A percentile compares a stretch with the other conserved stretches of the same genome.
Evolutionary conservation across 768 basidiomycete genomes (phyloP).

Genomic region (Xerocomellus intermedius): DNA sequence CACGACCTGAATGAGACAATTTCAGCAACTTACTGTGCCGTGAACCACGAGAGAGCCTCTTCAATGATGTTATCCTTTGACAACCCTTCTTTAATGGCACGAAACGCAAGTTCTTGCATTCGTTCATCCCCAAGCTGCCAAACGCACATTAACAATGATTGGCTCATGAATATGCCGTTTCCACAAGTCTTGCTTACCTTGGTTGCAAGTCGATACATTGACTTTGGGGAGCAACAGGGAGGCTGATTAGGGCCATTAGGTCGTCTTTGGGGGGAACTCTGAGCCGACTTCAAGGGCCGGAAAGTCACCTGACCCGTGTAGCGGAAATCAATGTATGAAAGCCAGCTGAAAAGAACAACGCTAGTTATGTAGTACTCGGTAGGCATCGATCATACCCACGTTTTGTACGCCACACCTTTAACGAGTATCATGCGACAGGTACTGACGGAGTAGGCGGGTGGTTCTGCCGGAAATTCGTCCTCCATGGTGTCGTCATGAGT

Average conservation of each 20-base stretch:
- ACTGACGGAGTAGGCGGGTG: slow-evolving; percentile 24
- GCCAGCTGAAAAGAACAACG: slow-evolving; percentile 19
- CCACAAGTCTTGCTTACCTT: slow-evolving; percentile 16
- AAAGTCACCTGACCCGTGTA: slow-evolving; percentile 32
- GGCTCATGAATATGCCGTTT: not conserved
- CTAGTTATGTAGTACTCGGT: not conserved
- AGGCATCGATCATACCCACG: slow-evolving; percentile 16
- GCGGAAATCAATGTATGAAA: slow-evolving; percentile 29
- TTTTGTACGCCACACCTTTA: slow-evolving; percentile 28
- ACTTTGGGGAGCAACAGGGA: slow-evolving; percentile 35
- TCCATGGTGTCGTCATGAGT: not conserved
- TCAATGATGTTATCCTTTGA: slow-evolving; percentile 27
- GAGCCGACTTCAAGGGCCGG: slow-evolving; percentile 23
- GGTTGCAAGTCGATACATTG: slow-evolving; percentile 37
- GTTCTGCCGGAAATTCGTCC: not conserved
- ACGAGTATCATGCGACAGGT: slow-evolving; percentile 27
- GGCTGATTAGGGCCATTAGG: not conserved
- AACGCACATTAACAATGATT: not conserved
- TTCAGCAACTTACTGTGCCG: slow-evolving; percentile 26
- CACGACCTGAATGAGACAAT: not conserved
- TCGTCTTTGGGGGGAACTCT: not conserved
- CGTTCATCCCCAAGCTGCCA: slow-evolving; percentile 26
- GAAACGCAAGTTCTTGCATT: slow-evolving; percentile 25
- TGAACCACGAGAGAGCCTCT: slow-evolving; percentile 33
- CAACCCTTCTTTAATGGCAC: slow-evolving; percentile 24